Base-by-base conservation (phyloP, 2,329 filamentous ascomycete genomes). In the Metarhizium guizhouense region DNA sequence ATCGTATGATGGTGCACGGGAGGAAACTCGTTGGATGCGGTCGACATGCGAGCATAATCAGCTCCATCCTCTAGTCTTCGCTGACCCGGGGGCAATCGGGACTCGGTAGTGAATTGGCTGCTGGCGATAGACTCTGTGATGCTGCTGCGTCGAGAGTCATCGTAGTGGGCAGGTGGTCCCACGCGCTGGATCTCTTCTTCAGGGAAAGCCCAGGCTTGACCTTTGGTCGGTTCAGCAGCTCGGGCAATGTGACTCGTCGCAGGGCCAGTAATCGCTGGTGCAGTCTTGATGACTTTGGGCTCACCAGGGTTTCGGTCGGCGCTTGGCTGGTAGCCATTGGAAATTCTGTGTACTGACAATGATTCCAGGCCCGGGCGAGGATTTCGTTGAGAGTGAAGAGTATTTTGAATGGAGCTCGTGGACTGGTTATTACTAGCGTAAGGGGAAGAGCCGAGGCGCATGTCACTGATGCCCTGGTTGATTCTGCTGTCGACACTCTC, bases 181-280 rank as follows among this genome's bases (percentile, higher is more conserved):
- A 77, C 65, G 54, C 78, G 72, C 57, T 81, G 77, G 3, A 87
- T 83, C 53, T 85, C 81, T 54, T 87, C 83, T 65, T 90, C 88
- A 1, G 88, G 88, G 62, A 92, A 92, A 61, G 88, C 88, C 88
- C 88, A 93, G 4, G 88, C 86, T 67, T 87, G 88, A 67, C 88
- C 88, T 69, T 90, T 90, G 11, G 87, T 92, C 5, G 88, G 88
- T 67, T 90, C 86, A 34, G 87, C 85, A 43, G 88, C 88, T 62
- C 76, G 85, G 65, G 82, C 86, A 73, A 79, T 88, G 65, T 74
- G 82, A 71, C 77, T 81, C 54, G 74, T 84, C 61, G 77, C 86
- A 59, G 76, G 87, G 61, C 87, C 87, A 30, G 86, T 89, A 63
- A 93, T 93, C 8, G 87, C 83, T 5, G 88, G 88, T 3, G 88